These are phyloP conservation scores for Russula sp. DNA, from an alignment of 768 basidiomycete genomes.

Conservation along the genomic window DNA sequence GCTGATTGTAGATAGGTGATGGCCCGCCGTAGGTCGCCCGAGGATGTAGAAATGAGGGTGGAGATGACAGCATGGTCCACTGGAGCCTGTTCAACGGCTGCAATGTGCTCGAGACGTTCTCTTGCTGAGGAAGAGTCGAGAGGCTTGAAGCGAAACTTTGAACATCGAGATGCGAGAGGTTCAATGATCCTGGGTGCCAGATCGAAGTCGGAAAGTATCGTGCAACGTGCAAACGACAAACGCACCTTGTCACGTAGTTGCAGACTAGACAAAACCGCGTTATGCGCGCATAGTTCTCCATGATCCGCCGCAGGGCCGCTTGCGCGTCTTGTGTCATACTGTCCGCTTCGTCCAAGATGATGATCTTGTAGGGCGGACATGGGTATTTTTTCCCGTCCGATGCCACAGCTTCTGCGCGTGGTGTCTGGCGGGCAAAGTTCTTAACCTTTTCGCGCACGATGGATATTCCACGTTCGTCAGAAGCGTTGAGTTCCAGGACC, in stretches of 20 bases:
- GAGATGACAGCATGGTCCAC: constrained; percentile 55
- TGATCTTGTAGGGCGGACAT: constrained; percentile 97
- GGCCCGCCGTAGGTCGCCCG: constrained; percentile 91
- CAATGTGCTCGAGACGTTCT: constrained; percentile 73
- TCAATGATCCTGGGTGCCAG: constrained; percentile 77
- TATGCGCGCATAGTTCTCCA: constrained; percentile 98
- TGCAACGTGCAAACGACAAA: constrained; percentile 1
- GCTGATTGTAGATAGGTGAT: constrained; percentile 98
- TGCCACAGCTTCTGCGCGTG: constrained; percentile 64
- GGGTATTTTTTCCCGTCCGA: constrained; percentile 83
- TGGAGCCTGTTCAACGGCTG: constrained; percentile 62
- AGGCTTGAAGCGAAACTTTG: constrained; percentile 97
- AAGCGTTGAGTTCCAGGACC: constrained; percentile 96
- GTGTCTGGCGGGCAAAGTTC: constrained; percentile 90
- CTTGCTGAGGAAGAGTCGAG: constrained; percentile 75
- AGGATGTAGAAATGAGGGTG: constrained; percentile 71
- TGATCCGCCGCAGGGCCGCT: constrained; percentile 93
- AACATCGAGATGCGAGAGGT: constrained; percentile 96
- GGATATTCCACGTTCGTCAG: constrained; percentile 94
- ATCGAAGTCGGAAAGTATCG: background rate
- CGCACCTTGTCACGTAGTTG: constrained; percentile 96
- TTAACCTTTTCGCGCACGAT: constrained; percentile 99
- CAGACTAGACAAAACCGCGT: constrained; percentile 98
- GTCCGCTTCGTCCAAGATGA: constrained; percentile 98
- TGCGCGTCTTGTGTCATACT: constrained; percentile 99